These are phyloP conservation scores for Ogataea allantospora DNA, from an alignment of 805 yeast species.

Conservation along the genomic window DNA sequence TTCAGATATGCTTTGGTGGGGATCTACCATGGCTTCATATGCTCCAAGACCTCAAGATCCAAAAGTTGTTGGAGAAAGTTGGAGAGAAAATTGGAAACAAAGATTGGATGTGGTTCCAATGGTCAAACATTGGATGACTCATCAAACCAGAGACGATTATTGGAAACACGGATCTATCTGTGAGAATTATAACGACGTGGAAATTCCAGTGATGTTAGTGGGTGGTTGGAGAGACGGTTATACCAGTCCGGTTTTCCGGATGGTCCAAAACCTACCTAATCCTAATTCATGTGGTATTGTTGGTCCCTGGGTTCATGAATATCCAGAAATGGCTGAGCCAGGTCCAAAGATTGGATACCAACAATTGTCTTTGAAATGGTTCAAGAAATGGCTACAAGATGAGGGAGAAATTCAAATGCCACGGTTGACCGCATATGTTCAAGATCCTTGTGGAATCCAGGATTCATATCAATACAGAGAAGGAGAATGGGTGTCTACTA, in stretches of 20 bases:
- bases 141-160: slow-evolving; percentile 44
- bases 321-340: slow-evolving; percentile 47
- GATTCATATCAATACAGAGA: slow-evolving; percentile 39
- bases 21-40: slow-evolving; percentile 44
- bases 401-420: slow-evolving; percentile 32
- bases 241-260: slow-evolving; percentile 43
- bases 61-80: slow-evolving; percentile 35
- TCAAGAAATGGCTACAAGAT: slow-evolving; percentile 35
- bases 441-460: slow-evolving; percentile 40
- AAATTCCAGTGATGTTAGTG: slow-evolving; percentile 43
- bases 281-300: slow-evolving; percentile 38
- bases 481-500: slow-evolving; percentile 41
- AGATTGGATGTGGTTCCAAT: slow-evolving; percentile 40
- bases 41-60: slow-evolving; percentile 49
- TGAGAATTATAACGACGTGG: slow-evolving; percentile 39
- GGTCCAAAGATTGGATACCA: slow-evolving; percentile 44
- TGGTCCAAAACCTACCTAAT: slow-evolving; percentile 41
- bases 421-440: slow-evolving; percentile 40
- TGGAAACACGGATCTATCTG: slow-evolving; percentile 49
- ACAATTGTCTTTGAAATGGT: slow-evolving; percentile 42
- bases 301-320: slow-evolving; percentile 52
- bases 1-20: slow-evolving; percentile 51
- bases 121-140: slow-evolving; percentile 42
- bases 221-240: slow-evolving; percentile 52
- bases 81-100: slow-evolving; percentile 42